phyloP scores from a whole-genome alignment of 1,284 basidiomycete genomes.

The Moesziomyces sp. region DNA sequence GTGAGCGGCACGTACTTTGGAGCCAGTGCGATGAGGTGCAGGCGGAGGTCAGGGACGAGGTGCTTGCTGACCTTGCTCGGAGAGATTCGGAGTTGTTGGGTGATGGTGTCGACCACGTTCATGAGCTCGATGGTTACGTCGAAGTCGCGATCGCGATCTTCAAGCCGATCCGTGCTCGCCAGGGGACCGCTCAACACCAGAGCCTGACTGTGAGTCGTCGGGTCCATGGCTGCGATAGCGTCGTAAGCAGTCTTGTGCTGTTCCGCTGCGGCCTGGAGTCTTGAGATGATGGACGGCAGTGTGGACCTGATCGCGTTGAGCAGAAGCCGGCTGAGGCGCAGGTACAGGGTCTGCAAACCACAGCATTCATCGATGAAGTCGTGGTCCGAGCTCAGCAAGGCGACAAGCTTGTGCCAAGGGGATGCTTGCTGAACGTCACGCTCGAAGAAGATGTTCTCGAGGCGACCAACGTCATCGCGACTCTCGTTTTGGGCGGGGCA shows the following conservation, averaged over 20 bases:
- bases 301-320: conserved; percentile 7
- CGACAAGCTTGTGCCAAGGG: conserved; percentile 6
- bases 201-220: too few species aligned
- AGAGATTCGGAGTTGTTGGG: conserved; percentile 4
- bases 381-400: conserved; percentile 4
- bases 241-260: too few species aligned
- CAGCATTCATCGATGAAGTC: conserved; percentile 18
- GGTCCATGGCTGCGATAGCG: too few species aligned
- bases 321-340: conserved; percentile 19
- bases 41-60: conserved; percentile 5
- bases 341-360: conserved; percentile 16
- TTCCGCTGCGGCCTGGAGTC: background rate
- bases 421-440: background rate
- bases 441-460: conserved; percentile 16
- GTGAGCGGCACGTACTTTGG: conserved; percentile 22
- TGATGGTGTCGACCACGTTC: background rate
- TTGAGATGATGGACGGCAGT: conserved; percentile 5
- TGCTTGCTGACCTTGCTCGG: conserved; percentile 2
- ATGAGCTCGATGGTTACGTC: conserved; percentile 6
- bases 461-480: conserved; percentile 1
- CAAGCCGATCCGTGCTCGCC: too few species aligned
- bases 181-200: too few species aligned
- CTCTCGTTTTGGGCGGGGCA: conserved; percentile 24
- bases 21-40: conserved; percentile 3
- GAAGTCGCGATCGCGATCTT: background rate